Evolutionary conservation across 352 stramenopile species (phyloP).

Genomic region (Discostella stelligera): DNA sequence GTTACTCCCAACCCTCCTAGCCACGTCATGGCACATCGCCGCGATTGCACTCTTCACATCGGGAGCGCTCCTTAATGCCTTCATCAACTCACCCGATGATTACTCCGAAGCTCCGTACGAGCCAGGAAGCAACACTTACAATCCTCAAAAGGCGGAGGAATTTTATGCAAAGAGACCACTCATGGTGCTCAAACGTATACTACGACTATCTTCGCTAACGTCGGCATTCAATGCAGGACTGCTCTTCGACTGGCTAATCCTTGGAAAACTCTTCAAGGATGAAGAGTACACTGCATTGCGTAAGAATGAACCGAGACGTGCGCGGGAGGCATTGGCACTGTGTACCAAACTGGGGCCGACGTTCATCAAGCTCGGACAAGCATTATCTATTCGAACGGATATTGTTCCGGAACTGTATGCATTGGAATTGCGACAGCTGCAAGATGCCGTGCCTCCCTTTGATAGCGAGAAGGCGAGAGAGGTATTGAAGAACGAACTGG

Average conservation of each 20-base stretch:
- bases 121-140: conserved; percentile 57
- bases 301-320: conserved; percentile 55
- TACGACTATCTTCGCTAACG: conserved; percentile 58
- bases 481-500: conserved; percentile 43
- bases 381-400: conserved; percentile 77
- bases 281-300: conserved; percentile 62
- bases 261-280: conserved; percentile 65
- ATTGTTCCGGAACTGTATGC: conserved; percentile 75
- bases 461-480: conserved; percentile 34
- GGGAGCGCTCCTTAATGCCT: conserved; percentile 19
- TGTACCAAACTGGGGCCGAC: conserved; percentile 62
- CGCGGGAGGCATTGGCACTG: conserved; percentile 54
- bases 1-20: neutral
- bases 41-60: conserved; percentile 36
- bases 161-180: conserved; percentile 62
- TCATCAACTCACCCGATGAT: conserved; percentile 51
- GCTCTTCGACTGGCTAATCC: conserved; percentile 69
- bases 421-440: conserved; percentile 72
- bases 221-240: conserved; percentile 60
- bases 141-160: conserved; percentile 37
- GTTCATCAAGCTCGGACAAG: conserved; percentile 78
- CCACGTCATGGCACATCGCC: conserved; percentile 45
- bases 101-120: conserved; percentile 50
- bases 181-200: conserved; percentile 58
- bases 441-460: conserved; percentile 80